Conservation (phyloP, 331 rosid species). For the Rosa hybrid region DNA sequence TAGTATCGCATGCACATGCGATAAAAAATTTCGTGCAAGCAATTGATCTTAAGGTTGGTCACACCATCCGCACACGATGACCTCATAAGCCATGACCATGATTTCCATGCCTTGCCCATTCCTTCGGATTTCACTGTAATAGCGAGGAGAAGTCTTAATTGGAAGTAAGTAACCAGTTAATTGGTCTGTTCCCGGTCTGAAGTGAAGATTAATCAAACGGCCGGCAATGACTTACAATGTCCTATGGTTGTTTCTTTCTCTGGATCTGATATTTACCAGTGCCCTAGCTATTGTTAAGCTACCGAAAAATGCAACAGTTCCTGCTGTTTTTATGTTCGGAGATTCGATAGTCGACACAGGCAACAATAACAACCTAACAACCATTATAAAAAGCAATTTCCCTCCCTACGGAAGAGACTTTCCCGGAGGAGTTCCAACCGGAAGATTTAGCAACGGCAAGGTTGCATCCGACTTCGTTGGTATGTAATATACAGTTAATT, state of each 20-base stretch:
- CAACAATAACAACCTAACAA: constrained; percentile 28
- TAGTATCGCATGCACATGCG: not conserved
- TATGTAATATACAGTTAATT: not conserved
- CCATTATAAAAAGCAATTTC: constrained; percentile 13
- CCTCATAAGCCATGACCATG: not conserved
- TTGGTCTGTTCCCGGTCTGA: no score
- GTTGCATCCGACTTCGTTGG: constrained; percentile 59
- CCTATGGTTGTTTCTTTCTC: not conserved
- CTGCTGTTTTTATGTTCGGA: constrained; percentile 36
- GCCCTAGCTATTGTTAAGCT: constrained; percentile 12
- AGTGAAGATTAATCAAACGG: not conserved
- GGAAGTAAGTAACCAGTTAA: not conserved
- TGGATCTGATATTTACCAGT: not conserved
- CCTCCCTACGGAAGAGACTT: constrained; percentile 50
- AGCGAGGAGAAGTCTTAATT: not conserved
- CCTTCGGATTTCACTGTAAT: not conserved
- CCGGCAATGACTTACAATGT: not conserved
- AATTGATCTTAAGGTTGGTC: not conserved
- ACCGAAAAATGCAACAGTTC: constrained; percentile 17
- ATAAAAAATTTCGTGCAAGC: not conserved
- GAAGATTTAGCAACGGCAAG: constrained; percentile 62
- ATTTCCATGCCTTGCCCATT: not conserved
- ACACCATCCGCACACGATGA: not conserved
- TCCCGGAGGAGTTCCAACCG: constrained; percentile 49
- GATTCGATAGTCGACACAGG: constrained; percentile 45